A percentile compares a stretch with the other conserved stretches of the same genome.
phyloP scores from a whole-genome alignment of 2,329 filamentous ascomycete species.

The Canariomyces notabilis region DNA sequence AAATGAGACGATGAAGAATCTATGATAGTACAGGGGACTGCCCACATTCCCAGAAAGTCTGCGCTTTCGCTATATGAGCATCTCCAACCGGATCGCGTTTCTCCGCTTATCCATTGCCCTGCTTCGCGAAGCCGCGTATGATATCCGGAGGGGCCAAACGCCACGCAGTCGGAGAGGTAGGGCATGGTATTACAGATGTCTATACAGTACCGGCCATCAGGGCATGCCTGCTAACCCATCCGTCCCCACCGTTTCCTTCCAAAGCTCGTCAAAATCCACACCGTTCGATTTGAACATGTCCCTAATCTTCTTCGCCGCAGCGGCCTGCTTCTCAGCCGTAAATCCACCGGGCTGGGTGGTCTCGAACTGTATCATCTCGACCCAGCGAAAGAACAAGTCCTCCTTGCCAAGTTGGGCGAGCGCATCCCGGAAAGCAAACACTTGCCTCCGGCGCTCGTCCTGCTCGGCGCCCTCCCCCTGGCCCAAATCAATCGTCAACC shows the following conservation, averaged over 20 bases:
- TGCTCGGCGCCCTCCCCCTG: constrained; percentile 45
- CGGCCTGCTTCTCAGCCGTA: constrained; percentile 65
- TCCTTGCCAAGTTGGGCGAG: constrained; percentile 76
- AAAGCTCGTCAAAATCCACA: constrained; percentile 78
- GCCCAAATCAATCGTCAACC: constrained; percentile 62
- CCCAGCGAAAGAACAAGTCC: constrained; percentile 84
- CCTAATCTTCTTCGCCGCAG: constrained; percentile 68
- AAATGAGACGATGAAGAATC: too few species aligned
- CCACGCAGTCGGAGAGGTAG: too few species aligned
- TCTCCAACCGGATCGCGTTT: too few species aligned
- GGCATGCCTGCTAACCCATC: constrained; percentile 31
- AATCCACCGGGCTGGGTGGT: constrained; percentile 74
- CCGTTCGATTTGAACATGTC: constrained; percentile 68
- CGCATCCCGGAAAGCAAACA: constrained; percentile 74
- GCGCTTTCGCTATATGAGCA: not conserved
- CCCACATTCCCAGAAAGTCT: too few species aligned
- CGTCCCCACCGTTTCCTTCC: constrained; percentile 57
- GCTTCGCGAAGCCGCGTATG: too few species aligned
- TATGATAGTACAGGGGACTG: too few species aligned
- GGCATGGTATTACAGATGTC: too few species aligned
- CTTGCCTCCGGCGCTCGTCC: constrained; percentile 64
- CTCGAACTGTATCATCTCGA: constrained; percentile 87
- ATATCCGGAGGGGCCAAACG: too few species aligned
- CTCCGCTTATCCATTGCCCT: too few species aligned
- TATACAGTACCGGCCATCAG: too few species aligned